Conservation (phyloP, 768 basidiomycete genomes). For the Galerina sulciceps region DNA sequence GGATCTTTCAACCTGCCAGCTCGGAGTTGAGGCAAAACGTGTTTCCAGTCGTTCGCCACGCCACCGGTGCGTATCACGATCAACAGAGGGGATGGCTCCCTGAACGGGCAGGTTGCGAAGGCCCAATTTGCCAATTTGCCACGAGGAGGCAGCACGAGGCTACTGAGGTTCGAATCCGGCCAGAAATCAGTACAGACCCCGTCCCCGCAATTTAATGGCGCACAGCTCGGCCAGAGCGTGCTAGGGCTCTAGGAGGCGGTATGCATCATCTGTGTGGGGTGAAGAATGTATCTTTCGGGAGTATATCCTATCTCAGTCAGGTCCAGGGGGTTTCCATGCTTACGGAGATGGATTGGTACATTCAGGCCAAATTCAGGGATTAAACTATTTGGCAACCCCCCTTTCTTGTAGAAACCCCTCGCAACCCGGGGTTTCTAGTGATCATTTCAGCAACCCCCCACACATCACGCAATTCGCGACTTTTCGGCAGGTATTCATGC, state of each 20-base stretch:
- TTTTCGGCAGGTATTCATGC: no score
- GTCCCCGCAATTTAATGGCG: no score
- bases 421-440: no score
- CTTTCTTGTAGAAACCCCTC: no score
- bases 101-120: no score
- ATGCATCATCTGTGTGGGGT: no score
- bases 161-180: slow-evolving; percentile 14
- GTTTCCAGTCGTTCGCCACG: slow-evolving; percentile 1
- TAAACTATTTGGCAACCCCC: no score
- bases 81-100: neutral
- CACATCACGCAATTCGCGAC: no score
- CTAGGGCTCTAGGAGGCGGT: no score
- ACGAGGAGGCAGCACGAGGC: slow-evolving; percentile 8
- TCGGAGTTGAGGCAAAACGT: neutral
- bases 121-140: no score
- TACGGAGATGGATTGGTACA: slow-evolving; percentile 13
- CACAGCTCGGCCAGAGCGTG: no score
- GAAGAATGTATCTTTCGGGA: neutral
- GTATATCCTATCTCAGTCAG: slow-evolving; percentile 4
- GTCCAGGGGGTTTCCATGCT: slow-evolving; percentile 24
- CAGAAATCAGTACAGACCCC: neutral
- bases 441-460: no score
- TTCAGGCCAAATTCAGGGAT: neutral
- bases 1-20: neutral
- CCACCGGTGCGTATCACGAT: neutral